Conservation (phyloP, 2,329 filamentous ascomycete species). For the Beauveria australis region DNA sequence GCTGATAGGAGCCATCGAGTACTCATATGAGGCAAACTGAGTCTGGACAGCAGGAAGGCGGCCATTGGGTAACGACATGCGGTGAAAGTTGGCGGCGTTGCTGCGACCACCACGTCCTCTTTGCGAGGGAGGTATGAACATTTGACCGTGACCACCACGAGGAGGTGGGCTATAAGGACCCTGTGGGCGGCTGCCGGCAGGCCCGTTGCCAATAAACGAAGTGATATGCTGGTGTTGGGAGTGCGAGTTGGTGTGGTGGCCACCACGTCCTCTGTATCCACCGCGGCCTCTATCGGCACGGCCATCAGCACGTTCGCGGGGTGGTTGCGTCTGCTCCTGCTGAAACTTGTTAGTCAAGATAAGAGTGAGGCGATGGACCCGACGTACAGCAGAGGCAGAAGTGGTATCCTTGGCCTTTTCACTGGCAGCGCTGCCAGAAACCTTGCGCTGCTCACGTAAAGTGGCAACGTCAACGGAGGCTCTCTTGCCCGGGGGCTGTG, state of each 20-base stretch:
- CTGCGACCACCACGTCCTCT: conserved; percentile 24
- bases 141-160: conserved; percentile 27
- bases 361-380: not conserved
- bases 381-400: conserved; percentile 32
- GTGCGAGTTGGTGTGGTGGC: conserved; percentile 31
- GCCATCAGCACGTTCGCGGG: conserved; percentile 28
- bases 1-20: conserved; percentile 31
- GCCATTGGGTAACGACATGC: conserved; percentile 32
- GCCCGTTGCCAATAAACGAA: conserved; percentile 28
- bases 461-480: conserved; percentile 32
- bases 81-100: conserved; percentile 27
- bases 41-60: conserved; percentile 30
- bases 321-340: conserved; percentile 21
- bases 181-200: conserved; percentile 24
- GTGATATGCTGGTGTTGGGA: conserved; percentile 25
- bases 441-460: conserved; percentile 40
- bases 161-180: conserved; percentile 37
- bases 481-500: conserved; percentile 36
- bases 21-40: conserved; percentile 30
- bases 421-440: conserved; percentile 21
- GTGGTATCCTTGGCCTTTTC: conserved; percentile 35
- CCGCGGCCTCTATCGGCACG: conserved; percentile 35
- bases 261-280: conserved; percentile 37
- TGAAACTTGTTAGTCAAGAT: not conserved
- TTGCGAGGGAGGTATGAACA: conserved; percentile 25